Evolutionary conservation across 2,329 filamentous ascomycete genomes (phyloP).

Genomic region (Microcyclospora tardicrescens): DNA sequence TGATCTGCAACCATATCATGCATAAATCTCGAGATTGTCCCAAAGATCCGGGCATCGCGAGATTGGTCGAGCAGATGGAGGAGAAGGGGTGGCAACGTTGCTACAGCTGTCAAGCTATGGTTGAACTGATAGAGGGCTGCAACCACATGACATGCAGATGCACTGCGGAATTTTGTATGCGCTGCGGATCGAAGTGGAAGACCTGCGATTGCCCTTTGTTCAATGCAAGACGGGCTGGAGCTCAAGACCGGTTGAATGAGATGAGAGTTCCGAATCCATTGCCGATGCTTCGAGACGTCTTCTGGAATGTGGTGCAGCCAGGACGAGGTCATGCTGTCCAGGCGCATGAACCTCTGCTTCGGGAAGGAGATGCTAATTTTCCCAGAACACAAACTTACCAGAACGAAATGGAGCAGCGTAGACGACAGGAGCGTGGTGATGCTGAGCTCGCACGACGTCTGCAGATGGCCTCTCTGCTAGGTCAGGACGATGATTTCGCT

Average conservation of each 20-base stretch:
- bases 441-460: constrained; percentile 40
- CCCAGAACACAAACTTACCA: constrained; percentile 16
- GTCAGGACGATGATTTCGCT: constrained; percentile 13
- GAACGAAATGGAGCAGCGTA: constrained; percentile 27
- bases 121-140: constrained; percentile 70
- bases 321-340: constrained; percentile 19
- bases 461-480: constrained; percentile 30
- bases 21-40: constrained; percentile 60
- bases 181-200: constrained; percentile 73
- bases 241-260: constrained; percentile 43
- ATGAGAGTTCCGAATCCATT: constrained; percentile 36
- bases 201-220: constrained; percentile 73
- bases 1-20: constrained; percentile 58
- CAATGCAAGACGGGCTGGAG: constrained; percentile 36
- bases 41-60: constrained; percentile 52
- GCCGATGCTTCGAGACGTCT: constrained; percentile 11
- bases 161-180: constrained; percentile 74
- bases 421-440: constrained; percentile 34
- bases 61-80: constrained; percentile 51
- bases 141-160: constrained; percentile 85
- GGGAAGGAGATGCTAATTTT: background rate
- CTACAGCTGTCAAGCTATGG: constrained; percentile 57
- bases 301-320: constrained; percentile 6
- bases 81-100: constrained; percentile 64
- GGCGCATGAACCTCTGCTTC: constrained; percentile 21